A percentile compares a stretch with the other conserved stretches of the same genome.
Conservation (phyloP, 2,329 filamentous ascomycete genomes). For the Trichophyton simii region DNA sequence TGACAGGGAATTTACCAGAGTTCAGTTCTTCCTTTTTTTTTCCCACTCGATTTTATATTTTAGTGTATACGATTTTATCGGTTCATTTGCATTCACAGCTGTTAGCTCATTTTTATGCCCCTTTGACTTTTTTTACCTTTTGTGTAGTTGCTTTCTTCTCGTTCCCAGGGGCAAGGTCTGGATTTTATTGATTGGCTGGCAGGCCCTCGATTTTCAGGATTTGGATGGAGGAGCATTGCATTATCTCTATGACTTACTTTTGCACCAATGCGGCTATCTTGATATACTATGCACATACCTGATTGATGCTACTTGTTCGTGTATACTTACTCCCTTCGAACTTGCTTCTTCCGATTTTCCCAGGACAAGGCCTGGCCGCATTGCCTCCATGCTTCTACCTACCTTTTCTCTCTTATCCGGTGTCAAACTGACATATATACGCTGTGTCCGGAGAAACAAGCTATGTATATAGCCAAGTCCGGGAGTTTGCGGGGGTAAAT, state of each 20-base stretch:
- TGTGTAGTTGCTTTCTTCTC: neutral
- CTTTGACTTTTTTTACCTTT: neutral
- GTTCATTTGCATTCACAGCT: neutral
- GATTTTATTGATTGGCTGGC: neutral
- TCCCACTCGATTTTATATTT: neutral
- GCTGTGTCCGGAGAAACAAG: too few species aligned
- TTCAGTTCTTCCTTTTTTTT: neutral
- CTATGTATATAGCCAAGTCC: neutral
- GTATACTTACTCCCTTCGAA: neutral
- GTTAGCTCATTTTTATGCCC: neutral
- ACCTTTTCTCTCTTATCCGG: neutral
- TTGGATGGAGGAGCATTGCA: neutral
- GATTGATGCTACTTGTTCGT: neutral
- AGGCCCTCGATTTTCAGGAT: neutral
- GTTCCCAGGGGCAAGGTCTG: neutral
- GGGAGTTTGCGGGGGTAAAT: neutral
- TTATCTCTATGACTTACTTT: neutral
- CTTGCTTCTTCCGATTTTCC: neutral
- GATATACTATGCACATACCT: neutral
- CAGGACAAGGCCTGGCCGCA: neutral
- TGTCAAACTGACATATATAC: neutral
- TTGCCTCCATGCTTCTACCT: neutral
- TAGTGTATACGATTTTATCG: neutral
- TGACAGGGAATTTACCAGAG: neutral
- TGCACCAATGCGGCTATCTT: slow-evolving; percentile 3